Percentiles rank a stretch among this genome's conserved stretches.
These are phyloP conservation scores for Polyplosphaeria fusca DNA, from an alignment of 495 filamentous ascomycete species.

Conservation along the genomic window DNA sequence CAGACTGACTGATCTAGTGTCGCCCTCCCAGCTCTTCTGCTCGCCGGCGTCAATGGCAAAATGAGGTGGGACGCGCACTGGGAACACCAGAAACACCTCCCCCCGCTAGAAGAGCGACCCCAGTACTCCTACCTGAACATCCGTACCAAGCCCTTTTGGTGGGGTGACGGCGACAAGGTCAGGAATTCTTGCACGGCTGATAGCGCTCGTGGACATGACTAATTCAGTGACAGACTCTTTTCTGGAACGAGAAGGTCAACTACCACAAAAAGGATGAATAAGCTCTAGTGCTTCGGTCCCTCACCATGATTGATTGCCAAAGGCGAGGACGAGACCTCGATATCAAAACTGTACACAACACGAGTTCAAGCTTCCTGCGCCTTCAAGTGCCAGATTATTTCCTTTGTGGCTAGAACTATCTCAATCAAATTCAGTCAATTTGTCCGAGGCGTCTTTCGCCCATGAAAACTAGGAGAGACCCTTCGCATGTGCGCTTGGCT, in stretches of 20 bases:
- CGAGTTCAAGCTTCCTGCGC: not conserved
- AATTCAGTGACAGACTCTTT: constrained; percentile 37
- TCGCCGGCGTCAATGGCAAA: constrained; percentile 72
- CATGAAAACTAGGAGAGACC: too few relatives aligned
- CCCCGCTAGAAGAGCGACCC: constrained; percentile 76
- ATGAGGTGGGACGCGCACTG: constrained; percentile 88
- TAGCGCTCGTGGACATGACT: too few relatives aligned
- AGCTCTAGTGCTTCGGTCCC: too few relatives aligned
- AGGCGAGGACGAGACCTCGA: not conserved
- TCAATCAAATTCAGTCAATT: too few relatives aligned
- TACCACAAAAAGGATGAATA: constrained; percentile 90
- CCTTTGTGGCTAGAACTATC: too few relatives aligned
- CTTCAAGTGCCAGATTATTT: not conserved
- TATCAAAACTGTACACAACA: constrained; percentile 1
- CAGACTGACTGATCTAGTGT: constrained; percentile 57
- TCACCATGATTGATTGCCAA: not conserved
- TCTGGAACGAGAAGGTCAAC: constrained; percentile 92
- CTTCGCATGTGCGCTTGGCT: too few relatives aligned
- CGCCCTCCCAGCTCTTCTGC: constrained; percentile 63
- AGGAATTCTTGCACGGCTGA: not conserved
- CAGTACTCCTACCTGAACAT: constrained; percentile 96
- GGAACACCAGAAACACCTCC: constrained; percentile 81
- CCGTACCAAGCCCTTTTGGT: constrained; percentile 81
- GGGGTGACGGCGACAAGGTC: constrained; percentile 89
- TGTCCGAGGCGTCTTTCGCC: too few relatives aligned